Percentiles rank a stretch among this genome's conserved stretches.
Conservation (phyloP, 208 protist species). For the Crithidia acanthocephali region DNA sequence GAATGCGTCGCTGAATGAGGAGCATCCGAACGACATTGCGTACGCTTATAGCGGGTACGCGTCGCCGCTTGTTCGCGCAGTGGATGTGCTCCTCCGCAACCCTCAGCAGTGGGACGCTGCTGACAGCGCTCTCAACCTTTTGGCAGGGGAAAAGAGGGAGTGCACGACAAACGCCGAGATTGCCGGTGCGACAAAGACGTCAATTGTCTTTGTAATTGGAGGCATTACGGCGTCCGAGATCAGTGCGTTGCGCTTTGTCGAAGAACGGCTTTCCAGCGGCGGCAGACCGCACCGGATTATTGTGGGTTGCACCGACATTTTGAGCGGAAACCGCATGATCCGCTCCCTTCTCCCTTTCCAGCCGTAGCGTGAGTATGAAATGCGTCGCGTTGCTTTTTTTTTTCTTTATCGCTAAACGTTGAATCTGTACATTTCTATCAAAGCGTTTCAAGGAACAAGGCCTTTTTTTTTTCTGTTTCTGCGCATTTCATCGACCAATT, state of each 20-base stretch:
- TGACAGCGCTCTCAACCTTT: constrained; percentile 40
- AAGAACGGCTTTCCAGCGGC: constrained; percentile 44
- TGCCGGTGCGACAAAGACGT: constrained; percentile 36
- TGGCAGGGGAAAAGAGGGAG: constrained; percentile 62
- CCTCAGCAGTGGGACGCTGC: constrained; percentile 47
- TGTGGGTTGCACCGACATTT: constrained; percentile 63
- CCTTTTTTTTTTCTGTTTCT: too few relatives aligned
- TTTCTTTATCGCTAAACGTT: background rate
- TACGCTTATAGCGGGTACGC: constrained; percentile 83
- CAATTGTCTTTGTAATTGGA: constrained; percentile 94
- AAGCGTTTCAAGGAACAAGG: too few relatives aligned
- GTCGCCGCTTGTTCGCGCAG: constrained; percentile 59
- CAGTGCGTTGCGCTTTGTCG: constrained; percentile 88
- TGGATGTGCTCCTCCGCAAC: constrained; percentile 55
- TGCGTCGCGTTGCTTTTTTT: constrained; percentile 4
- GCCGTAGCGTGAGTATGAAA: background rate
- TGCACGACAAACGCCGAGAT: constrained; percentile 47
- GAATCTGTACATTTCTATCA: too few relatives aligned
- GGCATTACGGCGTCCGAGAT: constrained; percentile 95
- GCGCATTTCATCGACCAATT: too few relatives aligned
- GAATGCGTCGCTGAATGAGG: constrained; percentile 57
- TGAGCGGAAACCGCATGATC: constrained; percentile 63
- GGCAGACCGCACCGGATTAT: constrained; percentile 56
- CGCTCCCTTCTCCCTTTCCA: constrained; percentile 60
- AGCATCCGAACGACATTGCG: constrained; percentile 69